Conservation (phyloP, 1,139 yeast genomes). For the Nakaseomyces nivariensis region DNA sequence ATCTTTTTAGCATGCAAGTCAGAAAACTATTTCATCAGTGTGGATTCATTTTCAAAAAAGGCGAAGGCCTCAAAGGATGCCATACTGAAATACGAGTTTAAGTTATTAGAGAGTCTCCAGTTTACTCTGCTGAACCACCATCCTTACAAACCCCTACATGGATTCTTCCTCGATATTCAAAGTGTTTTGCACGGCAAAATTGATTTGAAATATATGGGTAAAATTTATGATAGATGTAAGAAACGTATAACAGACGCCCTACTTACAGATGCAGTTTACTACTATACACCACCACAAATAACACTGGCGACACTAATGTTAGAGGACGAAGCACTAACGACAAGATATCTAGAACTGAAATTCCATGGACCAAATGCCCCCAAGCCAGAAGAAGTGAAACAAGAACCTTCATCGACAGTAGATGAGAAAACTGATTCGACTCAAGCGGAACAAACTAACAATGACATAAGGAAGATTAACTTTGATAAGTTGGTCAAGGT, state of each 20-base stretch:
- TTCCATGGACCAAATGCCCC: conserved; percentile 26
- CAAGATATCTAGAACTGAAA: conserved; percentile 55
- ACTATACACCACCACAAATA: conserved; percentile 88
- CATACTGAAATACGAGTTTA: conserved; percentile 70
- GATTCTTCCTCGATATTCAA: conserved; percentile 85
- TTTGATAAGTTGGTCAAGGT: conserved; percentile 38
- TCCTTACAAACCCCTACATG: conserved; percentile 80
- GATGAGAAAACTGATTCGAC: conserved; percentile 1
- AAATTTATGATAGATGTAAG: conserved; percentile 60
- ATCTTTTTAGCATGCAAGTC: conserved; percentile 87
- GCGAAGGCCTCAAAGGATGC: conserved; percentile 56
- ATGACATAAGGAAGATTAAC: conserved; percentile 16
- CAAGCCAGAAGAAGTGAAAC: conserved; percentile 5
- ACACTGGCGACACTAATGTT: conserved; percentile 77
- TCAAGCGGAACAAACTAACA: conserved; percentile 3
- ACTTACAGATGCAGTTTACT: conserved; percentile 64
- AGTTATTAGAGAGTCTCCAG: conserved; percentile 58
- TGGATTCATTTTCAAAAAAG: conserved; percentile 66
- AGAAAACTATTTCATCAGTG: conserved; percentile 81
- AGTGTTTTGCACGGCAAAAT: conserved; percentile 39
- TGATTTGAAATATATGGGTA: conserved; percentile 31
- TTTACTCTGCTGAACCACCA: conserved; percentile 83
- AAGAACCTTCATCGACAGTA: conserved; percentile 3
- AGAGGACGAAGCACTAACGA: conserved; percentile 54
- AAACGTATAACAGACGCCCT: conserved; percentile 53